These are phyloP conservation scores for Trichosporon faecale DNA, from an alignment of 1,284 basidiomycete species.

Conservation along the genomic window DNA sequence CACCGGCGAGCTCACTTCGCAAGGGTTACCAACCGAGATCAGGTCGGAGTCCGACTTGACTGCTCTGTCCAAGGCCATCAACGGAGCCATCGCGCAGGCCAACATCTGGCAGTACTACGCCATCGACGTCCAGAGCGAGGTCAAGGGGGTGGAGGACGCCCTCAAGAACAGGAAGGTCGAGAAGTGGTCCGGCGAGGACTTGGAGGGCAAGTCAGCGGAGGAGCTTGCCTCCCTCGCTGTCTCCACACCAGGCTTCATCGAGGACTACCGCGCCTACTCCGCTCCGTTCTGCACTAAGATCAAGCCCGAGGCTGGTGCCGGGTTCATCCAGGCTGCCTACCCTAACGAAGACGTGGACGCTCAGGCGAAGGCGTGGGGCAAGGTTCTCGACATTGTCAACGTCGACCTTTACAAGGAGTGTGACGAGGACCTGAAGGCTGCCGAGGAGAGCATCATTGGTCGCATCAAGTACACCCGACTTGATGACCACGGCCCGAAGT, in stretches of 20 bases:
- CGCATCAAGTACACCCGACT: slow-evolving; percentile 75
- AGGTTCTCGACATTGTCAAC: slow-evolving; percentile 78
- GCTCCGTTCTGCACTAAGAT: slow-evolving; percentile 67
- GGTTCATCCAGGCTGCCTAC: slow-evolving; percentile 58
- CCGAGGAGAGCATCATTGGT: slow-evolving; percentile 69
- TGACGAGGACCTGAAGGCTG: slow-evolving; percentile 73
- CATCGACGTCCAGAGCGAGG: slow-evolving; percentile 61
- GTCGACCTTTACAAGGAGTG: slow-evolving; percentile 80
- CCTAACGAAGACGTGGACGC: slow-evolving; percentile 54
- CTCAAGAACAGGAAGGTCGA: slow-evolving; percentile 60
- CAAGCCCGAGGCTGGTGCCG: slow-evolving; percentile 67
- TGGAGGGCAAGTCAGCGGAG: slow-evolving; percentile 57
- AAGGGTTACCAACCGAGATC: slow-evolving; percentile 65
- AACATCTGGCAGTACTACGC: slow-evolving; percentile 91
- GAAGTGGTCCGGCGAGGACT: slow-evolving; percentile 51
- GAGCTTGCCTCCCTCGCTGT: slow-evolving; percentile 67
- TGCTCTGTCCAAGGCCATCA: slow-evolving; percentile 63
- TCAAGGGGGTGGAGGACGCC: slow-evolving; percentile 40
- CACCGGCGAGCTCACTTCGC: slow-evolving; percentile 62
- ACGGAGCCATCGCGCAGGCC: slow-evolving; percentile 61
- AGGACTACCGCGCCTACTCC: slow-evolving; percentile 61
- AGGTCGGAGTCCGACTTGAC: slow-evolving; percentile 66
- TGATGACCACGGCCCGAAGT: slow-evolving; percentile 74
- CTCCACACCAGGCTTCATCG: slow-evolving; percentile 57
- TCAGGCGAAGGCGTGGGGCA: slow-evolving; percentile 68